Evolutionary conservation across 768 basidiomycete genomes (phyloP).

Genomic region (Tricholoma furcatifolium): DNA sequence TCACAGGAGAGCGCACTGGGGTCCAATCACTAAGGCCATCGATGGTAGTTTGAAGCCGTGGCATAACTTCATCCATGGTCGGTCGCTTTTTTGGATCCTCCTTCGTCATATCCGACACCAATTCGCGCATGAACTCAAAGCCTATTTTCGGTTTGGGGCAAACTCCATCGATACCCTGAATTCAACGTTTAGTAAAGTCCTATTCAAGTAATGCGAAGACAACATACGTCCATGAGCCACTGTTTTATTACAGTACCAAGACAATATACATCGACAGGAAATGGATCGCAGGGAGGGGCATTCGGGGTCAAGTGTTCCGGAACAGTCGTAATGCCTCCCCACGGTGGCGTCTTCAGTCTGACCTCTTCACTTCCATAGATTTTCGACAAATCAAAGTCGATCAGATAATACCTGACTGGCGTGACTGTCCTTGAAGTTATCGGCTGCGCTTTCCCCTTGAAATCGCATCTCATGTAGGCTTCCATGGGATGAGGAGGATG

Average conservation of each 20-base stretch:
- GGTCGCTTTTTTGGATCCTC: conserved; percentile 32
- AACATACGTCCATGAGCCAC: conserved; percentile 10
- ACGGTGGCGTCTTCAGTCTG: conserved; percentile 25
- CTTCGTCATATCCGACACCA: conserved; percentile 35
- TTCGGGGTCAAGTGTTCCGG: conserved; percentile 29
- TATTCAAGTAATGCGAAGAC: not conserved
- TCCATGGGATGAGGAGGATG: conserved; percentile 20
- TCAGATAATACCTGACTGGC: conserved; percentile 26
- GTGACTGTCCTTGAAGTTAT: conserved; percentile 16
- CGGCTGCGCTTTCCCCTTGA: not conserved
- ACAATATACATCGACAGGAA: conserved; percentile 36
- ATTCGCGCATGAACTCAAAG: conserved; percentile 27
- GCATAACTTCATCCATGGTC: conserved; percentile 34
- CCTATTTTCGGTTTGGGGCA: conserved; percentile 11
- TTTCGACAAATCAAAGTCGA: conserved; percentile 26
- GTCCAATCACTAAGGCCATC: conserved; percentile 26
- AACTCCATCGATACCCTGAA: no score
- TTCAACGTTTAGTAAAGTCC: no score
- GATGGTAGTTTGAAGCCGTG: conserved; percentile 26
- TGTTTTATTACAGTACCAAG: conserved; percentile 28
- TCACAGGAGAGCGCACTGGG: conserved; percentile 25
- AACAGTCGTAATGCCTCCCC: conserved; percentile 39
- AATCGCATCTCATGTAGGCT: conserved; percentile 15
- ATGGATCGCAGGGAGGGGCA: conserved; percentile 24
- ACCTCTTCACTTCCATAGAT: conserved; percentile 23